Evolutionary conservation across 768 basidiomycete species (phyloP).

Genomic region (Pholiota microspora): DNA sequence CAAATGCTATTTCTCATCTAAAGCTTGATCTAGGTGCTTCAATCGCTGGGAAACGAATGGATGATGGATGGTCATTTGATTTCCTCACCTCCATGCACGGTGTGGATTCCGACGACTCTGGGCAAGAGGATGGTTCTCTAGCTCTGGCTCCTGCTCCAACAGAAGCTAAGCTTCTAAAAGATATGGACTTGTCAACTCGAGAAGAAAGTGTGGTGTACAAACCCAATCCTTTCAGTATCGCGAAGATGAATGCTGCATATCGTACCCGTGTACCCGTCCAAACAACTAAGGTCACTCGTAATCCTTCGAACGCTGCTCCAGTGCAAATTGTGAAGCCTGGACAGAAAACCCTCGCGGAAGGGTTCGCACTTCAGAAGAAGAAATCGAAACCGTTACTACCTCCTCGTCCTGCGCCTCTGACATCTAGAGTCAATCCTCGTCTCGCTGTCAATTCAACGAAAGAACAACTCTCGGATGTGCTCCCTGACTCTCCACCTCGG

Average conservation of each 20-base stretch:
- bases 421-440: background rate
- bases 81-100: constrained; percentile 23
- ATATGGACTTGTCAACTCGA: constrained; percentile 60
- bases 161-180: constrained; percentile 33
- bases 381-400: background rate
- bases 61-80: constrained; percentile 35
- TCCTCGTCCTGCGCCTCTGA: background rate
- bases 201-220: constrained; percentile 64
- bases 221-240: constrained; percentile 80
- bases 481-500: no score
- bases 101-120: background rate
- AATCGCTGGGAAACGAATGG: background rate
- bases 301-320: background rate
- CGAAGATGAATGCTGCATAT: constrained; percentile 71
- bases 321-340: background rate
- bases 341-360: constrained; percentile 37
- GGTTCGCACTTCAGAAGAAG: constrained; percentile 35
- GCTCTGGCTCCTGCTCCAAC: constrained; percentile 11
- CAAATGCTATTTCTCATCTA: background rate
- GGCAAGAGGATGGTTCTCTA: background rate
- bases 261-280: constrained; percentile 27
- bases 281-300: background rate
- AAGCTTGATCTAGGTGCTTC: no score
- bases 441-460: background rate
- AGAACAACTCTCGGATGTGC: background rate